These are phyloP conservation scores for Flaveria linearis DNA, from an alignment of 129 eudicot genomes.

Conservation along the genomic window DNA sequence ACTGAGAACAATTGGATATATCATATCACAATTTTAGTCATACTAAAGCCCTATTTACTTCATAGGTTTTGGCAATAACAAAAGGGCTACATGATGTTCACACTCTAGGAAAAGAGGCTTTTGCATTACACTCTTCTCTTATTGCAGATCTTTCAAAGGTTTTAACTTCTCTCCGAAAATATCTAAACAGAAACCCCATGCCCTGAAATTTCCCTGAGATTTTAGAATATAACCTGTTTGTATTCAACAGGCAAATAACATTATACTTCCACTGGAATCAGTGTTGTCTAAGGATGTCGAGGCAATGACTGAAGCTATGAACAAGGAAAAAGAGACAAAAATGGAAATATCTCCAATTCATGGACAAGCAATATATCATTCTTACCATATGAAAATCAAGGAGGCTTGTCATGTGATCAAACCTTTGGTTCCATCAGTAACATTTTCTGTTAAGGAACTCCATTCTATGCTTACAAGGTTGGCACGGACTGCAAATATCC, in stretches of 20 bases:
- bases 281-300: constrained; percentile 81
- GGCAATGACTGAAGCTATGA: constrained; percentile 97
- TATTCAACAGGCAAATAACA: constrained; percentile 62
- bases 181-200: background rate
- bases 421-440: constrained; percentile 75
- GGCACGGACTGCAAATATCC: constrained; percentile 85
- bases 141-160: constrained; percentile 89
- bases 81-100: constrained; percentile 88
- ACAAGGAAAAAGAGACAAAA: constrained; percentile 70
- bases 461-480: constrained; percentile 74
- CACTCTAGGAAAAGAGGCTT: constrained; percentile 94
- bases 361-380: constrained; percentile 96
- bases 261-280: constrained; percentile 87
- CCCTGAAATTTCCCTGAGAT: constrained; percentile 7
- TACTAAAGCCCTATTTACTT: constrained; percentile 14
- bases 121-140: constrained; percentile 72
- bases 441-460: constrained; percentile 76
- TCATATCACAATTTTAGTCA: constrained; percentile 10
- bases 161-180: constrained; percentile 21
- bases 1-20: constrained; percentile 12
- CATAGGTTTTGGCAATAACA: constrained; percentile 88
- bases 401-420: constrained; percentile 71
- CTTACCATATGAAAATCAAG: constrained; percentile 58
- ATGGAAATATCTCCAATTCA: constrained; percentile 87
- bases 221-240: constrained; percentile 8